phyloP scores from a whole-genome alignment of 352 stramenopile genomes.

The Stramenopiles sp. region DNA sequence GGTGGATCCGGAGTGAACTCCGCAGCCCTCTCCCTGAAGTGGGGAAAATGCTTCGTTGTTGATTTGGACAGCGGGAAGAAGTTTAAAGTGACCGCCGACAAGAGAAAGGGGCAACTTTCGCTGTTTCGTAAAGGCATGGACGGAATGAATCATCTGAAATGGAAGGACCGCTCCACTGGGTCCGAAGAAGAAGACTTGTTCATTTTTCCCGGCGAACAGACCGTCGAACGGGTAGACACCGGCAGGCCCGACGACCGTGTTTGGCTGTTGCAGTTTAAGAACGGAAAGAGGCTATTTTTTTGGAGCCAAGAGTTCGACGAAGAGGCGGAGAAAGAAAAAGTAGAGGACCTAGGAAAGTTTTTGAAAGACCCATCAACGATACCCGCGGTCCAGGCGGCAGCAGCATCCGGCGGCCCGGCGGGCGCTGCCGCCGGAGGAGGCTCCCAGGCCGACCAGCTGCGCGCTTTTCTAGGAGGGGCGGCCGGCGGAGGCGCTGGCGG shows the following conservation, averaged over 20 bases:
- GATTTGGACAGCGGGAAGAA: constrained; percentile 31
- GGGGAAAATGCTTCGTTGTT: constrained; percentile 1
- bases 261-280: constrained; percentile 74
- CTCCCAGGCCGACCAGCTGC: constrained; percentile 43
- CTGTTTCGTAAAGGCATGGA: constrained; percentile 53
- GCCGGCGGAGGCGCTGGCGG: neutral
- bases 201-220: constrained; percentile 65
- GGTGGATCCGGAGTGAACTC: neutral
- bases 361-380: constrained; percentile 6
- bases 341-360: neutral
- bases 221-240: constrained; percentile 63
- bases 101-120: constrained; percentile 64
- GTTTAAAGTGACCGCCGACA: constrained; percentile 58
- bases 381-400: constrained; percentile 31
- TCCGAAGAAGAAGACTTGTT: constrained; percentile 65
- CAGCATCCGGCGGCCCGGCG: constrained; percentile 22
- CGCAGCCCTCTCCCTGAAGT: neutral
- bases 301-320: constrained; percentile 60
- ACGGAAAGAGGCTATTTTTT: constrained; percentile 67
- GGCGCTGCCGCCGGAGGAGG: constrained; percentile 23
- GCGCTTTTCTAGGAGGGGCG: neutral
- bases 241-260: constrained; percentile 55
- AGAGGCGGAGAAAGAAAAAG: constrained; percentile 8
- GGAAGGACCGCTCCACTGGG: constrained; percentile 61
- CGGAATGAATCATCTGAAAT: constrained; percentile 72